Evolutionary conservation across 805 yeast species (phyloP), one percentile per base, ranked within the genome.

Genomic region (Candida easanensis): DNA sequence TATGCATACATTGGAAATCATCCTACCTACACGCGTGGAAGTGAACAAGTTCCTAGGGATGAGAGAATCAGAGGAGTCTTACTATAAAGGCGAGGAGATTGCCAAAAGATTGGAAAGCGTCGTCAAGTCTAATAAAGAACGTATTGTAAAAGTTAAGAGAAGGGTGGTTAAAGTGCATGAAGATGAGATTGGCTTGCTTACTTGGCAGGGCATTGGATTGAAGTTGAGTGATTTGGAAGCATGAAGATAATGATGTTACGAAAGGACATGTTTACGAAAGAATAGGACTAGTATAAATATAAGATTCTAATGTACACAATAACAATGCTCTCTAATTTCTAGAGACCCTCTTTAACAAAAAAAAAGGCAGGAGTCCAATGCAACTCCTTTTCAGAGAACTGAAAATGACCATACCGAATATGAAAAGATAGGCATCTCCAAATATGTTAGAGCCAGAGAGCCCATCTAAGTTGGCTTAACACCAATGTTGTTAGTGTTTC

Each of bases 401-500:
- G n/a, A n/a, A n/a, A n/a, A n/a, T n/a, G n/a, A n/a, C n/a, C n/a
- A n/a, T n/a, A n/a, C n/a, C n/a, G n/a, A n/a, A n/a, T n/a, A n/a
- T n/a, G n/a, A n/a, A n/a, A n/a, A n/a, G n/a, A n/a, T n/a, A n/a
- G n/a, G n/a, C n/a, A n/a, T n/a, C n/a, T n/a, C n/a, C n/a, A n/a
- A n/a, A n/a, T n/a, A n/a, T n/a, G n/a, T n/a, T n/a, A n/a, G n/a
- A n/a, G n/a, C n/a, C n/a, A n/a, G n/a, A n/a, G n/a, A n/a, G n/a
- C n/a, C n/a, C n/a, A n/a, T n/a, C n/a, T n/a, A 26, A 26, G 30
- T 26, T 9, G 30, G n/a, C 30, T 26, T 26, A 13, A 58, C 51
- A 48, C 90, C 90, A 37, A 76, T 58, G 39, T 77, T 76, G 64
- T 86, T 86, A 56, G 69, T 56, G 66, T 86, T 86, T 68, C 93